Percentiles rank a stretch among this genome's conserved stretches.
phyloP scores from a whole-genome alignment of 164 flowering plant species.

The Chimonanthus praecox region DNA sequence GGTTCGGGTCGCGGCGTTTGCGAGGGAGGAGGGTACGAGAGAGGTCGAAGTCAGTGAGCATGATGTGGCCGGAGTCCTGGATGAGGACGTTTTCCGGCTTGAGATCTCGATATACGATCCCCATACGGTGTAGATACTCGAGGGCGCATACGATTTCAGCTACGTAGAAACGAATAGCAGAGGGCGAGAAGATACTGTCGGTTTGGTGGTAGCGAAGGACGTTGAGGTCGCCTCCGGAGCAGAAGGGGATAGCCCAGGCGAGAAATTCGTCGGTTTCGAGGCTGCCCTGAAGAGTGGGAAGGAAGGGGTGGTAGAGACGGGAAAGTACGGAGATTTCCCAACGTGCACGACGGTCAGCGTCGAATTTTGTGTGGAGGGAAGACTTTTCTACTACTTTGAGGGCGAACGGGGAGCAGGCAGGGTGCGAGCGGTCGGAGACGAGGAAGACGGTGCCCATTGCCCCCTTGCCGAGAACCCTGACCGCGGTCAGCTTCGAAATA shows the following conservation, averaged over 20 bases:
- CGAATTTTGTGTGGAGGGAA: conserved; percentile 34
- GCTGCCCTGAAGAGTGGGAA: conserved; percentile 58
- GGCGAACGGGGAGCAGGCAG: conserved; percentile 47
- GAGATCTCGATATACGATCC: conserved; percentile 71
- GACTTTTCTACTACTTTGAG: conserved; percentile 76
- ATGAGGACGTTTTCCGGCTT: conserved; percentile 81
- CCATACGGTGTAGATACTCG: conserved; percentile 61
- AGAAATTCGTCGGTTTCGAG: conserved; percentile 45
- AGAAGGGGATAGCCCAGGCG: conserved; percentile 82
- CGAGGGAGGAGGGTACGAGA: conserved; percentile 26
- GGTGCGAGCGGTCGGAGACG: conserved; percentile 29
- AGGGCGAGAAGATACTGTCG: conserved; percentile 59
- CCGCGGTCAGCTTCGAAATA: conserved; percentile 42
- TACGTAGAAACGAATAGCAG: conserved; percentile 62
- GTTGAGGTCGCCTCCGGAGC: conserved; percentile 90
- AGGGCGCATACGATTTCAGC: conserved; percentile 72
- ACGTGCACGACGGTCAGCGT: conserved; percentile 79
- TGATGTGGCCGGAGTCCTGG: conserved; percentile 63
- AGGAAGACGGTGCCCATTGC: conserved; percentile 97
- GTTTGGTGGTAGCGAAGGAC: conserved; percentile 66
- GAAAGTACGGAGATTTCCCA: conserved; percentile 70
- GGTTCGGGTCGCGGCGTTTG: background rate
- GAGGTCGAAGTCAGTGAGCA: conserved; percentile 77
- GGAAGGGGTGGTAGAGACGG: conserved; percentile 60
- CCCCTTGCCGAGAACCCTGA: conserved; percentile 73